These are phyloP conservation scores for Fusarium camptoceras DNA, from an alignment of 2,329 filamentous ascomycete species.

Conservation along the genomic window DNA sequence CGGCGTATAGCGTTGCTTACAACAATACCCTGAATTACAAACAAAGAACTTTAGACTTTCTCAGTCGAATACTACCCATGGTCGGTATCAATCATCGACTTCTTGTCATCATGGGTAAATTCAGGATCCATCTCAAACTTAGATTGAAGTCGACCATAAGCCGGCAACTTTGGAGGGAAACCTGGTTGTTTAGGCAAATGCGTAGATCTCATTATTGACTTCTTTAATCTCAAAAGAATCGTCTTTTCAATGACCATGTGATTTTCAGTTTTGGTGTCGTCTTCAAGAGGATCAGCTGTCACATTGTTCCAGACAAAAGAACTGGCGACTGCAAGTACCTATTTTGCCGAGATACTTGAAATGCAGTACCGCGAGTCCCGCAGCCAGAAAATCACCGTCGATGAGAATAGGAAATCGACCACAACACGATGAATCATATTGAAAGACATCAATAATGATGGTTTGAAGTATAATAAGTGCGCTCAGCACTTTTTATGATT, in stretches of 20 bases:
- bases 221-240: background rate
- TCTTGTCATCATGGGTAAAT: background rate
- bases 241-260: background rate
- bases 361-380: background rate
- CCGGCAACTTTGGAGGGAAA: background rate
- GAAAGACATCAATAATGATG: fast-evolving
- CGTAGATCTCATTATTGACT: background rate
- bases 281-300: background rate
- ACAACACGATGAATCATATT: fast-evolving
- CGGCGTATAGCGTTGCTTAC: constrained; percentile 2
- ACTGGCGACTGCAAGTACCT: background rate
- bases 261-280: background rate
- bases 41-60: background rate
- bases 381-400: background rate
- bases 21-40: constrained; percentile 5
- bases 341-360: background rate
- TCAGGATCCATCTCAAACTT: background rate
- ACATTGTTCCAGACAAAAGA: constrained; percentile 3
- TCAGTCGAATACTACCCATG: background rate
- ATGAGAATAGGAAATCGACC: background rate
- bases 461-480: fast-evolving
- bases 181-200: background rate
- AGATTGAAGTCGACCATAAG: background rate
- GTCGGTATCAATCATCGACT: background rate
- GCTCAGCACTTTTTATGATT: fast-evolving